Evolutionary conservation across 1,284 basidiomycete species (phyloP).

Genomic region (Earliella scabrosa): DNA sequence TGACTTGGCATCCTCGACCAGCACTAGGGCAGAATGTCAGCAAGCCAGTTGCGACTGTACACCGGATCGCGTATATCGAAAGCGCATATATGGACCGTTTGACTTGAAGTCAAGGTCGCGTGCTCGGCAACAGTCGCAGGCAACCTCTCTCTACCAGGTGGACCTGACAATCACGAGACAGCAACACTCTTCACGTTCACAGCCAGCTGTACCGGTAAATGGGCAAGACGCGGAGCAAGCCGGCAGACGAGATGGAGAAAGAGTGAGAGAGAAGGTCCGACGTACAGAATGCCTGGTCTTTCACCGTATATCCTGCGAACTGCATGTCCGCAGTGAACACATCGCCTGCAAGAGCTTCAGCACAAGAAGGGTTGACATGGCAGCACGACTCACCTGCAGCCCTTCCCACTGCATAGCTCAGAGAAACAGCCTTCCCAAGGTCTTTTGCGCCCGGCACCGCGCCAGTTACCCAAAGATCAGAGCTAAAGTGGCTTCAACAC

Average conservation of each 20-base stretch:
- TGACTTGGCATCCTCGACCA: conserved; percentile 64
- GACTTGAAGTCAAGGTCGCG: too few relatives aligned
- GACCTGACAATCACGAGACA: too few relatives aligned
- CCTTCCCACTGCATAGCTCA: conserved; percentile 71
- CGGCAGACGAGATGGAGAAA: too few relatives aligned
- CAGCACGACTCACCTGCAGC: conserved; percentile 51
- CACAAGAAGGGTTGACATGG: background rate
- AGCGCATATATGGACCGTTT: background rate
- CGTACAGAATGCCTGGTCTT: conserved; percentile 74
- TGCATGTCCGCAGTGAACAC: conserved; percentile 59
- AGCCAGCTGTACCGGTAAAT: too few relatives aligned
- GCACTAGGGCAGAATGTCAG: conserved; percentile 46
- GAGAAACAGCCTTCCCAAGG: conserved; percentile 56
- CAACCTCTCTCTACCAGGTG: too few relatives aligned
- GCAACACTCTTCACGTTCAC: too few relatives aligned
- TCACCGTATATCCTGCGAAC: conserved; percentile 60
- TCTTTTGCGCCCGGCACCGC: conserved; percentile 53
- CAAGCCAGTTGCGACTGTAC: too few relatives aligned
- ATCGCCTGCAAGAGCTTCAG: conserved; percentile 46
- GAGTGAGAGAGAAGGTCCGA: conserved; percentile 20
- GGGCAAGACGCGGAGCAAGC: too few relatives aligned
- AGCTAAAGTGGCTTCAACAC: conserved; percentile 41
- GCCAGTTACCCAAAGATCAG: conserved; percentile 67
- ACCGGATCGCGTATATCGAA: too few relatives aligned
- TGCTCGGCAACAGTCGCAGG: too few relatives aligned